Evolutionary conservation across 108 stramenopile species (phyloP).

Genomic region (Nitzschia palea): DNA sequence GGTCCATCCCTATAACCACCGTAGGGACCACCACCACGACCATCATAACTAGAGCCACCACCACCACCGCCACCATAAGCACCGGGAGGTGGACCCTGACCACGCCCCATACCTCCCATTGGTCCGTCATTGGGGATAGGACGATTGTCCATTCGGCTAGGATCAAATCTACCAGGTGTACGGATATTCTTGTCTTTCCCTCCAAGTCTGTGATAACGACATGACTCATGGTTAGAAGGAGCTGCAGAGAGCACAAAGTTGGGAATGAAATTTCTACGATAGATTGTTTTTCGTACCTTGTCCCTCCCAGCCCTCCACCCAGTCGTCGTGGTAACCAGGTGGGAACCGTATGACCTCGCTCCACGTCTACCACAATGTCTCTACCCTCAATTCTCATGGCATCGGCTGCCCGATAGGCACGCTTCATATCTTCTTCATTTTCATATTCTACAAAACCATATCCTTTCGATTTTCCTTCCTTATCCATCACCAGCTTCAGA

Average conservation of each 20-base stretch:
- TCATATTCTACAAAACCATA: slow-evolving; percentile 97
- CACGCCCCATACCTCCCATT: slow-evolving; percentile 39
- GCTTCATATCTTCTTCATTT: slow-evolving; percentile 86
- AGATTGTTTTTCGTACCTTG: slow-evolving; percentile 36
- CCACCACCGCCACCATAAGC: slow-evolving; percentile 26
- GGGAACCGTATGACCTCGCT: slow-evolving; percentile 96
- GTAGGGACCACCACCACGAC: slow-evolving; percentile 19
- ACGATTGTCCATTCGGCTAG: slow-evolving; percentile 35
- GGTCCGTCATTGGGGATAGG: slow-evolving; percentile 27
- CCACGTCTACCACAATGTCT: slow-evolving; percentile 92
- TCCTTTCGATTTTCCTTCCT: slow-evolving; percentile 65
- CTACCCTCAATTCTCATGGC: slow-evolving; percentile 92
- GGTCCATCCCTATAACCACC: slow-evolving; percentile 48
- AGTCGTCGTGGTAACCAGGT: slow-evolving; percentile 89
- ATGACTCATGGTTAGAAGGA: too few relatives aligned
- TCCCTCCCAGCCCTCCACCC: slow-evolving; percentile 91
- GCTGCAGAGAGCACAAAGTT: too few relatives aligned
- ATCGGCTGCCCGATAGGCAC: slow-evolving; percentile 88
- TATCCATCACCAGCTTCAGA: slow-evolving; percentile 75
- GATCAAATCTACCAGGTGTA: slow-evolving; percentile 73
- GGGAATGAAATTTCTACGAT: too few relatives aligned
- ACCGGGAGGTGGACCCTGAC: slow-evolving; percentile 17
- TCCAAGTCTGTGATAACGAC: slow-evolving; percentile 42
- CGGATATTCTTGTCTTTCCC: slow-evolving; percentile 63
- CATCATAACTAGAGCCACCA: slow-evolving; percentile 3